Evolutionary conservation across 768 basidiomycete genomes (phyloP).

Genomic region (Sarcodon aspratus): DNA sequence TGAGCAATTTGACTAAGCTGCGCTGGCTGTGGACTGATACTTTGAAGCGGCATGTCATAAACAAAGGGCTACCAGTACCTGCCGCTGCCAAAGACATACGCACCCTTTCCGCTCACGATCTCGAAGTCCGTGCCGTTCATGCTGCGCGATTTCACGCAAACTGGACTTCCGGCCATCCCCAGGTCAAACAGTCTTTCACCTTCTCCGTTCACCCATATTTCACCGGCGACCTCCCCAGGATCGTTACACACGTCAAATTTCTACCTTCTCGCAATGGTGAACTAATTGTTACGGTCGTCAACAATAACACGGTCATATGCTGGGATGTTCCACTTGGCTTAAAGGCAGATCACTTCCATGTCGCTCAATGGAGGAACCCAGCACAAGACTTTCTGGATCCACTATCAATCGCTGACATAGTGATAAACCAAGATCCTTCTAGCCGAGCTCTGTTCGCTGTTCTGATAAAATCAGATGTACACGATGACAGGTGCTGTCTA

Average conservation of each 20-base stretch:
- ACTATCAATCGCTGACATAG: too few species aligned
- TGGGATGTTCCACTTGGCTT: constrained; percentile 25
- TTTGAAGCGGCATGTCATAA: constrained; percentile 19
- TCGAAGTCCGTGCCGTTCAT: constrained; percentile 22
- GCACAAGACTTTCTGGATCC: too few species aligned
- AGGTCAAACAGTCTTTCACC: constrained; percentile 10
- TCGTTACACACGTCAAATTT: constrained; percentile 18
- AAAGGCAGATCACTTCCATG: constrained; percentile 12
- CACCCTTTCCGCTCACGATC: constrained; percentile 17
- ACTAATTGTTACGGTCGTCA: constrained; percentile 17
- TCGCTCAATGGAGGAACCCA: too few species aligned
- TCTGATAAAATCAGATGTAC: too few species aligned
- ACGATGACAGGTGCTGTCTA: too few species aligned
- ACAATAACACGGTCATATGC: constrained; percentile 12
- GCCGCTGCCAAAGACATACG: constrained; percentile 16
- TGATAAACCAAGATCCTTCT: too few species aligned
- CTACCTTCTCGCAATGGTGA: constrained; percentile 18
- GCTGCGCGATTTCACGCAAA: constrained; percentile 23
- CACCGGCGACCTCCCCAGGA: constrained; percentile 4
- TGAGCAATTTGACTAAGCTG: constrained; percentile 18
- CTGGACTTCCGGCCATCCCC: constrained; percentile 19
- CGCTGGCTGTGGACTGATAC: constrained; percentile 27
- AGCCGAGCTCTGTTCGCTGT: too few species aligned
- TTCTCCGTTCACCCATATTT: constrained; percentile 10
- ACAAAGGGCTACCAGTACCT: constrained; percentile 21